Evolutionary conservation across 345 rosid species (phyloP).

Genomic region (Kernera saxatilis): DNA sequence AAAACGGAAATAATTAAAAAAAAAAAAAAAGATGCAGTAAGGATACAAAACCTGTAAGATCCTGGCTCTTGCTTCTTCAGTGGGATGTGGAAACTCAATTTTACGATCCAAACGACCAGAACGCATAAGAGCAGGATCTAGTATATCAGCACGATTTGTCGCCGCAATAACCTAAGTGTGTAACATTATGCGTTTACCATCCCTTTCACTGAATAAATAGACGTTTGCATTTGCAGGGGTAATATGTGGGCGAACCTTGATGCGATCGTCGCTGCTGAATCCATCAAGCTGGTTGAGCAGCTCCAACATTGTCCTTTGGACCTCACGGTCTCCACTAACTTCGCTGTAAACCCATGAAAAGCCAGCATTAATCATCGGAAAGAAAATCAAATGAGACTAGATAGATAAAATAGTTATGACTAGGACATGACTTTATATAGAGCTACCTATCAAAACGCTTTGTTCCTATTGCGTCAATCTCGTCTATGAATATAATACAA

Average conservation of each 20-base stretch:
- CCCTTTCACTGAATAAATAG: neutral
- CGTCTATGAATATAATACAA: neutral
- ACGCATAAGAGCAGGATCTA: neutral
- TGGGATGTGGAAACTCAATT: slow-evolving; percentile 90
- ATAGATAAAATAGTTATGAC: neutral
- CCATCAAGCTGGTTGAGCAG: neutral
- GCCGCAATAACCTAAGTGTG: neutral
- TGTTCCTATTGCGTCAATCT: neutral
- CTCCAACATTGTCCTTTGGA: neutral
- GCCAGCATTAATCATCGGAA: neutral
- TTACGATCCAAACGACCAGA: slow-evolving; percentile 91
- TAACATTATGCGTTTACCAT: neutral
- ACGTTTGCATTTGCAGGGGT: neutral
- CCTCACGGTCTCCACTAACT: neutral
- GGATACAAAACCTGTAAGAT: slow-evolving; percentile 54
- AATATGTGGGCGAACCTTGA: neutral
- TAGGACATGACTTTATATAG: neutral
- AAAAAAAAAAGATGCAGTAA: neutral
- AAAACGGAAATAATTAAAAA: too few species aligned
- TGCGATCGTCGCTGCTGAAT: neutral
- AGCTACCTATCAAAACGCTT: neutral
- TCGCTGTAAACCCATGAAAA: neutral
- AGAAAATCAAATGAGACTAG: too few species aligned
- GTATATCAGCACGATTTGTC: neutral
- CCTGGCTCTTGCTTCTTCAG: slow-evolving; percentile 88